These are phyloP conservation scores for Ceratocystis cubensis DNA, from an alignment of 2,329 filamentous ascomycete species.

Conservation along the genomic window DNA sequence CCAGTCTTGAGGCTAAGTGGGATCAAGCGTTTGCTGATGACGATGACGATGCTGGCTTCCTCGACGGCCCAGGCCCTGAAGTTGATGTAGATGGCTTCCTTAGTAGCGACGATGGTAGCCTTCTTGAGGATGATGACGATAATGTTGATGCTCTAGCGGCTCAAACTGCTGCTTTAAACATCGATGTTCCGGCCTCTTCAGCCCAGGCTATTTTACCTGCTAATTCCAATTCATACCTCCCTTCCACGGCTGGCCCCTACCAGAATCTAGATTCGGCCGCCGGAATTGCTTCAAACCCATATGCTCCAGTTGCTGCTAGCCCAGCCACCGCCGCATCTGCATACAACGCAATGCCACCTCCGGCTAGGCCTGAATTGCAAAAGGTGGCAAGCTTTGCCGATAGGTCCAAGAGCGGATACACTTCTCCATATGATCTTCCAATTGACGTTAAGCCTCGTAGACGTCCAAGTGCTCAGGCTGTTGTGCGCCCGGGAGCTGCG, in stretches of 20 bases:
- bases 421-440: constrained; percentile 88
- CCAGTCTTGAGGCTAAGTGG: constrained; percentile 60
- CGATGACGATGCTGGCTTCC: constrained; percentile 55
- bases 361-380: constrained; percentile 34
- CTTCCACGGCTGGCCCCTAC: background rate
- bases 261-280: background rate
- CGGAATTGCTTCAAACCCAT: constrained; percentile 16
- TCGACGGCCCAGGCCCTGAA: constrained; percentile 37
- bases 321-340: constrained; percentile 25
- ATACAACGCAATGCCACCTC: constrained; percentile 31
- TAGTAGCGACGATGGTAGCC: constrained; percentile 73
- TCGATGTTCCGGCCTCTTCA: constrained; percentile 14
- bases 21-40: constrained; percentile 65
- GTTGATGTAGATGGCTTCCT: constrained; percentile 55
- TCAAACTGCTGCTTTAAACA: background rate
- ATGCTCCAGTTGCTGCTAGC: constrained; percentile 17
- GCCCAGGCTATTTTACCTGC: constrained; percentile 21
- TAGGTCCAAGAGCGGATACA: constrained; percentile 82
- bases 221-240: background rate
- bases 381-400: constrained; percentile 76
- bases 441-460: constrained; percentile 68
- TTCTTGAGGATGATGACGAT: constrained; percentile 52
- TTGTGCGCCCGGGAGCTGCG: background rate
- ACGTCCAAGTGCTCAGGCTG: constrained; percentile 44
- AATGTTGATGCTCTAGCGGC: constrained; percentile 22